Conservation (phyloP, 169 alveolate species). For the Eimeria necatrix region DNA sequence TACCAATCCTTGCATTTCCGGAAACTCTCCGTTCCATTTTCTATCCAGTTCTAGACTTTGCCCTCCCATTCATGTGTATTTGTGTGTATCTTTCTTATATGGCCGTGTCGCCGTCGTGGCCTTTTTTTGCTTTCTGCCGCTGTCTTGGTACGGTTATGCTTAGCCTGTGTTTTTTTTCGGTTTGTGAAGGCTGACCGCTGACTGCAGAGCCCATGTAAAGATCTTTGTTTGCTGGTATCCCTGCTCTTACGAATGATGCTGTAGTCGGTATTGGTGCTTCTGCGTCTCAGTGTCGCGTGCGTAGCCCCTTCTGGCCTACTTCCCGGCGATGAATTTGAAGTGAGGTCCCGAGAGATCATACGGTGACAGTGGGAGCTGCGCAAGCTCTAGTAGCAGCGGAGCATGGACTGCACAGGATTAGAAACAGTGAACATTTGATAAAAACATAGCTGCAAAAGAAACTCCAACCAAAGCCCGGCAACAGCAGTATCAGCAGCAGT, state of each 20-base stretch:
- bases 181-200: not conserved
- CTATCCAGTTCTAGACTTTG: too few species aligned
- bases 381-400: not conserved
- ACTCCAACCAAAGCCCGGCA: not conserved
- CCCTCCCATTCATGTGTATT: too few species aligned
- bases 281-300: conserved; percentile 27
- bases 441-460: not conserved
- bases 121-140: not conserved
- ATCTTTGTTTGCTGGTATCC: not conserved
- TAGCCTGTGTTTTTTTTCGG: not conserved
- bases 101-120: not conserved
- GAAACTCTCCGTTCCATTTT: too few species aligned
- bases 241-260: not conserved
- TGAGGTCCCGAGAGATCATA: not conserved
- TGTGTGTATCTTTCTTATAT: too few species aligned
- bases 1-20: too few species aligned
- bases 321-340: conserved; percentile 4
- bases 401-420: too few species aligned
- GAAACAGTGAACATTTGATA: too few species aligned
- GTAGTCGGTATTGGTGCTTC: not conserved
- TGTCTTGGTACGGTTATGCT: not conserved
- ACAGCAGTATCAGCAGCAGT: not conserved
- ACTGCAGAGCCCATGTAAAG: too few species aligned
- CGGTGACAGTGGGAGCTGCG: not conserved
- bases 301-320: conserved; percentile 55